phyloP scores from a whole-genome alignment of 2,329 filamentous ascomycete species.

The Simplicillium sp. region DNA sequence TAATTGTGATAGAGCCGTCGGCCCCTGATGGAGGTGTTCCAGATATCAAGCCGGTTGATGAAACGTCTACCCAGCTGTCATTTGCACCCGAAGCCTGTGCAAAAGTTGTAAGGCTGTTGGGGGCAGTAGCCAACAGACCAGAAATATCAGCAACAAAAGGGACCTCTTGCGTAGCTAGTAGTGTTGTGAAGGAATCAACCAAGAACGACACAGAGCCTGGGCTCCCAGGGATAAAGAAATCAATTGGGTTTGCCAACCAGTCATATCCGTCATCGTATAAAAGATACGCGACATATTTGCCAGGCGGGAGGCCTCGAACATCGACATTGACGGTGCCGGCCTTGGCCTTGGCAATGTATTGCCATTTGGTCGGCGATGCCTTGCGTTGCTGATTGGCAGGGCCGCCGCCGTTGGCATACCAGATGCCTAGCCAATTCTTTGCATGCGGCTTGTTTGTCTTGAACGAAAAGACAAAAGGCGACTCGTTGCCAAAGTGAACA shows the following conservation, averaged over 20 bases:
- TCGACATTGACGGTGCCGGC: conserved; percentile 18
- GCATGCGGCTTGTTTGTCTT: background rate
- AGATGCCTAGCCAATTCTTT: conserved; percentile 31
- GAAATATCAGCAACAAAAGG: background rate
- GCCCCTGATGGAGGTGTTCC: conserved; percentile 21
- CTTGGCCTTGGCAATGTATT: conserved; percentile 17
- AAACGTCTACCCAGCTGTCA: conserved; percentile 23
- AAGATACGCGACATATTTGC: conserved; percentile 26
- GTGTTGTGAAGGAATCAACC: background rate
- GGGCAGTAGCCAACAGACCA: no score
- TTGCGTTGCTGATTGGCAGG: conserved; percentile 20
- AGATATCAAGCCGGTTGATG: conserved; percentile 19
- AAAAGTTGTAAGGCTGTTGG: background rate
- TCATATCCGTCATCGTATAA: conserved; percentile 24
- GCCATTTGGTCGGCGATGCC: conserved; percentile 21
- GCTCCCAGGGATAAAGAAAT: background rate
- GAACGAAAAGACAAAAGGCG: background rate
- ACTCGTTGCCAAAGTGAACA: no score
- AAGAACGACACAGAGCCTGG: background rate
- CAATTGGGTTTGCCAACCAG: conserved; percentile 23
- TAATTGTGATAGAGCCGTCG: no score
- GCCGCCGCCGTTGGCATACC: conserved; percentile 19
- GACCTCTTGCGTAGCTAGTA: background rate
- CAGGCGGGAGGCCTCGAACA: conserved; percentile 13
- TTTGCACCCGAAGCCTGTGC: background rate